phyloP scores from a whole-genome alignment of 305 asterid species.

The Stenogyne calaminthoides region DNA sequence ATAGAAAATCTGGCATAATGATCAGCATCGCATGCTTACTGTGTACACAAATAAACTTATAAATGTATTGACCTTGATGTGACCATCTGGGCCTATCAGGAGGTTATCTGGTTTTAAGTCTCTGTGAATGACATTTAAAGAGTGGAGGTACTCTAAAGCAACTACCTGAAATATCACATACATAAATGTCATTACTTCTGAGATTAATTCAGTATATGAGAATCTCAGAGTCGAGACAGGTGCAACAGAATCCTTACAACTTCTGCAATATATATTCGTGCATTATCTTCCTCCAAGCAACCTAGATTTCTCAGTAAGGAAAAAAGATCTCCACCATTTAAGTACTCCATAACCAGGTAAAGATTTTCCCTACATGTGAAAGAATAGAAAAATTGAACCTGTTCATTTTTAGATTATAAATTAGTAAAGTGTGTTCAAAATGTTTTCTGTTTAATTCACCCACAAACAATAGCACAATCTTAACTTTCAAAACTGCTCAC shows the following conservation, averaged over 20 bases:
- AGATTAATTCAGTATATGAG: constrained; percentile 31
- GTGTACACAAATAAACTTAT: constrained; percentile 28
- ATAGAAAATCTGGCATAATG: constrained; percentile 27
- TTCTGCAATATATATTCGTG: constrained; percentile 93
- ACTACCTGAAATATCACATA: constrained; percentile 70
- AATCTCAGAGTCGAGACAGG: constrained; percentile 25
- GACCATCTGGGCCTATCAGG: constrained; percentile 98
- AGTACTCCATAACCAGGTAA: constrained; percentile 97
- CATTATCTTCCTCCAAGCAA: constrained; percentile 97
- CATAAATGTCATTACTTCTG: constrained; percentile 26
- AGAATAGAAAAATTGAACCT: constrained; percentile 99
- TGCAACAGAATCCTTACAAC: constrained; percentile 67
- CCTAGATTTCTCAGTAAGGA: constrained; percentile 90
- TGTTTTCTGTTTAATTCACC: constrained; percentile 23
- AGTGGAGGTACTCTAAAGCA: constrained; percentile 96
- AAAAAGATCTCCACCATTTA: constrained; percentile 99
- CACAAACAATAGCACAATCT: constrained; percentile 22
- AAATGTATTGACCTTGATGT: constrained; percentile 81
- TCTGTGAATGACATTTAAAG: constrained; percentile 89
- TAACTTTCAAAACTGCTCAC: constrained; percentile 53
- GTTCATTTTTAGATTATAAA: constrained; percentile 61
- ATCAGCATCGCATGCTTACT: constrained; percentile 28
- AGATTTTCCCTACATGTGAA: constrained; percentile 99
- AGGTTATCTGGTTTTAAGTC: constrained; percentile 99
- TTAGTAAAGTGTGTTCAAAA: constrained; percentile 45